Evolutionary conservation across 108 stramenopile species (phyloP).

Genomic region (Nitzschia sp.): DNA sequence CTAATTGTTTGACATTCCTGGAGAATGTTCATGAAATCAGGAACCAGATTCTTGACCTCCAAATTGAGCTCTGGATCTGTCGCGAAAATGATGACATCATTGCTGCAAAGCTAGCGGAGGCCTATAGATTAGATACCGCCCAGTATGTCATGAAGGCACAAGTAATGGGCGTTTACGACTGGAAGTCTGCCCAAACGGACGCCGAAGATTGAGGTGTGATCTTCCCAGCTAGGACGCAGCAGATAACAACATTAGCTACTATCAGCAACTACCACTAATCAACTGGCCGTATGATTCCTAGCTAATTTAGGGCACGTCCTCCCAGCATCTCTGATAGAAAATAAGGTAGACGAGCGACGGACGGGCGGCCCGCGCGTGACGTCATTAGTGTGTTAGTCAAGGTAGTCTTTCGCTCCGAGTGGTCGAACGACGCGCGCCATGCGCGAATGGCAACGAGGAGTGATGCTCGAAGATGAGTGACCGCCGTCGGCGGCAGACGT

Average conservation of each 20-base stretch:
- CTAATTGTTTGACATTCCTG: background rate
- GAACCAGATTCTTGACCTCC: background rate
- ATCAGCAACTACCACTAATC: background rate
- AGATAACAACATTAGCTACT: background rate
- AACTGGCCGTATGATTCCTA: background rate
- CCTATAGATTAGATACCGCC: background rate
- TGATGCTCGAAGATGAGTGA: no score
- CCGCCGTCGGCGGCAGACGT: no score
- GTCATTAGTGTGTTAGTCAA: no score
- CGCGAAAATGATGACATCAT: background rate
- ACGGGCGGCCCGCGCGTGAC: no score
- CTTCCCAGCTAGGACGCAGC: background rate
- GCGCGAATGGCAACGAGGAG: no score
- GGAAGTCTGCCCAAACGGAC: slow-evolving; percentile 1
- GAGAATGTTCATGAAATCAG: background rate
- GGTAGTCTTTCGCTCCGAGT: no score
- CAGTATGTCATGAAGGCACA: background rate
- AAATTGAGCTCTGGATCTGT: slow-evolving; percentile 5
- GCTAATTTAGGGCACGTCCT: background rate
- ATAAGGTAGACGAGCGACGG: no score
- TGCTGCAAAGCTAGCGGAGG: background rate
- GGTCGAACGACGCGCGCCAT: no score
- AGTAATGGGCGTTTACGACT: slow-evolving; percentile 4
- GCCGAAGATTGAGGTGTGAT: background rate
- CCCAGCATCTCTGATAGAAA: no score